A percentile compares a stretch with the other conserved stretches of the same genome.
Evolutionary conservation across 2,329 filamentous ascomycete species (phyloP).

Genomic region (Sarocladium kiliense): DNA sequence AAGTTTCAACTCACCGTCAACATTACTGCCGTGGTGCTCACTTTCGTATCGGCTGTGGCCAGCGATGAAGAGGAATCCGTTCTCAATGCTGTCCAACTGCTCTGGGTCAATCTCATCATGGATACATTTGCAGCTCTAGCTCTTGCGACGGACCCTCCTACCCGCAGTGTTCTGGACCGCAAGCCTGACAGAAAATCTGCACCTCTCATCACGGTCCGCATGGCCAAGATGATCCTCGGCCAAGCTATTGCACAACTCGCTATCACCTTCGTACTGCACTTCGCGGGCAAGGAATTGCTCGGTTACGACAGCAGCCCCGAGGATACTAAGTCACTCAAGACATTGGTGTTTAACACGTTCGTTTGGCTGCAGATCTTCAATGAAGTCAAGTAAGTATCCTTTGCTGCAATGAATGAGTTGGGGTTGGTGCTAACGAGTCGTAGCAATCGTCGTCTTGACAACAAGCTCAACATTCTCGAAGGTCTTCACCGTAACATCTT

Average conservation of each 20-base stretch:
- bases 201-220: slow-evolving; percentile 66
- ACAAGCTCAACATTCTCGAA: slow-evolving; percentile 57
- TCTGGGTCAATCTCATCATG: slow-evolving; percentile 68
- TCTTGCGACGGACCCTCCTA: slow-evolving; percentile 56
- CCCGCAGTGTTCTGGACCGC: slow-evolving; percentile 49
- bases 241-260: slow-evolving; percentile 73
- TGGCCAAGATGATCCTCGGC: slow-evolving; percentile 89
- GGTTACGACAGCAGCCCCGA: slow-evolving; percentile 30
- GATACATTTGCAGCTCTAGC: slow-evolving; percentile 63
- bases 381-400: slow-evolving; percentile 43
- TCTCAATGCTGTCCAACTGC: slow-evolving; percentile 57
- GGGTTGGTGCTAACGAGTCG: background rate
- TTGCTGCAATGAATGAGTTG: background rate
- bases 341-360: slow-evolving; percentile 61
- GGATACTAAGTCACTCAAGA: slow-evolving; percentile 36
- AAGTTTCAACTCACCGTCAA: slow-evolving; percentile 62
- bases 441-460: slow-evolving; percentile 52
- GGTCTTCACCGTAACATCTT: slow-evolving; percentile 51
- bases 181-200: slow-evolving; percentile 72
- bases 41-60: slow-evolving; percentile 58
- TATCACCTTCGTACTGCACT: slow-evolving; percentile 68
- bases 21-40: slow-evolving; percentile 59
- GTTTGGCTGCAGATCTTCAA: slow-evolving; percentile 70
- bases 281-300: slow-evolving; percentile 45
- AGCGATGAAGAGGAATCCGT: slow-evolving; percentile 51